Evolutionary conservation across 495 filamentous ascomycete genomes (phyloP).

Genomic region (Aspergillus nidulans): DNA sequence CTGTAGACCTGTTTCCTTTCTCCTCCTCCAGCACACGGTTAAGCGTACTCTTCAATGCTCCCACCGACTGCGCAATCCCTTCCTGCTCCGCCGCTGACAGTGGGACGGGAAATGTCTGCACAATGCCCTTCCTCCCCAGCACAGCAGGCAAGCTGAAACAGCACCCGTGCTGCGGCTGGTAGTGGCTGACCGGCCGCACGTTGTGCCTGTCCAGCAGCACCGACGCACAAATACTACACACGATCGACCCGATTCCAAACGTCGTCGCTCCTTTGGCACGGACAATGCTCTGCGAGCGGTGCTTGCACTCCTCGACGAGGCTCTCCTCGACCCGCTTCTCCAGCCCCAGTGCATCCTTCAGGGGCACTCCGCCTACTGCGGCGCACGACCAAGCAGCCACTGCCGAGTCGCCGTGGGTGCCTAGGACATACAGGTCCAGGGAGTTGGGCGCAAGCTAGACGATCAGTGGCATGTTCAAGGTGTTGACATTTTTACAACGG

Average conservation of each 20-base stretch:
- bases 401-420: slow-evolving; percentile 41
- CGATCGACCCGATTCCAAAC: slow-evolving; percentile 7
- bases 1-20: background rate
- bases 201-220: slow-evolving; percentile 11
- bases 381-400: slow-evolving; percentile 40
- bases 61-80: background rate
- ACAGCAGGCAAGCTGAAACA: slow-evolving; percentile 17
- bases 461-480: background rate
- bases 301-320: background rate
- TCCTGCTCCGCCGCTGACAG: background rate
- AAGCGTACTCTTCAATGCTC: background rate
- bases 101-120: background rate
- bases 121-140: slow-evolving; percentile 7
- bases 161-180: slow-evolving; percentile 12
- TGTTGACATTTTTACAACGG: background rate
- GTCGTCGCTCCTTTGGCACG: background rate
- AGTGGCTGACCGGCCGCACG: slow-evolving; percentile 15
- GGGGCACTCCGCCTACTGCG: slow-evolving; percentile 21
- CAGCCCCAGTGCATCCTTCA: background rate
- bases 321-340: background rate
- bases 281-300: background rate
- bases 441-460: slow-evolving; percentile 29
- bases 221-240: slow-evolving; percentile 9
- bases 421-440: slow-evolving; percentile 38
- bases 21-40: background rate